Evolutionary conservation across 1,139 yeast species (phyloP).

Genomic region (Meyerozyma elateridarum): DNA sequence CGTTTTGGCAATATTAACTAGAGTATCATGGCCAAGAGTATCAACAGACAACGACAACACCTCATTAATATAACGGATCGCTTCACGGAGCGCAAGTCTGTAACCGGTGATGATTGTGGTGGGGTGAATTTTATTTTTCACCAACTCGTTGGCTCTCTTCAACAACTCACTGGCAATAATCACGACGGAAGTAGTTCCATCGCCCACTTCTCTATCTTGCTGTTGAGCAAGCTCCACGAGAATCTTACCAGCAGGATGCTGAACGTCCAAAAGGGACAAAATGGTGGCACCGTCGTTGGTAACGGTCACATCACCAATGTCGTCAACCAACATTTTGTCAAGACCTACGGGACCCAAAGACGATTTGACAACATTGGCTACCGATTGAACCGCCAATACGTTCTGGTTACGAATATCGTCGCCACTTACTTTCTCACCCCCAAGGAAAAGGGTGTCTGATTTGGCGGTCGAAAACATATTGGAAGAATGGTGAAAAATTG

Average conservation of each 20-base stretch:
- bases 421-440: slow-evolving; percentile 94
- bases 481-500: too few relatives aligned
- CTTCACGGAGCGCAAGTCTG: slow-evolving; percentile 89
- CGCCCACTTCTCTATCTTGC: slow-evolving; percentile 98
- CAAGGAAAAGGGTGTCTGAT: slow-evolving; percentile 87
- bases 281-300: slow-evolving; percentile 99
- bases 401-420: slow-evolving; percentile 96
- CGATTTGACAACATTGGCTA: slow-evolving; percentile 95
- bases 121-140: slow-evolving; percentile 91
- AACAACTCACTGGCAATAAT: slow-evolving; percentile 90
- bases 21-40: slow-evolving; percentile 74
- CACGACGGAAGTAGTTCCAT: slow-evolving; percentile 96
- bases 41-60: slow-evolving; percentile 81
- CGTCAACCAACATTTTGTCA: slow-evolving; percentile 98
- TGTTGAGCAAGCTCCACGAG: slow-evolving; percentile 97
- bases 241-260: slow-evolving; percentile 98
- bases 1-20: slow-evolving; percentile 87
- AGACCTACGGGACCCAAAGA: slow-evolving; percentile 97
- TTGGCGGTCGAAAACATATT: slow-evolving; percentile 59
- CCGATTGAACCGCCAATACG: slow-evolving; percentile 92
- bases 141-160: slow-evolving; percentile 91
- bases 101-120: slow-evolving; percentile 97
- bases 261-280: slow-evolving; percentile 84
- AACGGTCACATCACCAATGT: slow-evolving; percentile 97
- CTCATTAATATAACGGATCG: slow-evolving; percentile 81